Base-by-base conservation (phyloP, 2,329 filamentous ascomycete species). In the Chalaropsis ovoidea region DNA sequence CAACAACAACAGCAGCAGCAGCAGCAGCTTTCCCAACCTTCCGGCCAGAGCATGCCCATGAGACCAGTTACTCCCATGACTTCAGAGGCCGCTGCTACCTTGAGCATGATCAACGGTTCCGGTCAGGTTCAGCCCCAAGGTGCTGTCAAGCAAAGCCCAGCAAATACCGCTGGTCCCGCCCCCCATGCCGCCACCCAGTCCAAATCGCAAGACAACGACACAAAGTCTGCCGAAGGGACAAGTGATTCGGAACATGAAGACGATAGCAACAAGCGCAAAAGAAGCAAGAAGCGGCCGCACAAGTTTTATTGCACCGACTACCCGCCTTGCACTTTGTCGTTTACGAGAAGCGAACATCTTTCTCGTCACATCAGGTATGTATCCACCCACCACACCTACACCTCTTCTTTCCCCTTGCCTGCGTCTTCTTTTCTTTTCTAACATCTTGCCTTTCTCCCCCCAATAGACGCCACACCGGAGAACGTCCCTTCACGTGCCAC, bases 271-370 rank as follows among this genome's bases (percentile, higher is more conserved):
- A 83, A 87, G 68, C 87, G 89, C 8, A 86, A 82, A 63, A 95
- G 95, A 77, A 43, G 45, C 11, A 97, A 96, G 82, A 96, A 96
- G 78, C 96, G 96, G 76, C 90, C 91, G 0, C 91, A 96, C 74
- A 85, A 90, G 58, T 99, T 99, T 76, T 96, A 93, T 76, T 99
- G 94, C 77, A 95, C 88, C 3, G 91, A 96, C 41, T 97, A 90
- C 71, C 93, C 93, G 31, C 92, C 92, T 3, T 99, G 94, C 76
- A 92, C 87, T 72, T 76, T 99, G 67, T 96, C 91, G 75, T 99
- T 99, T 73, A 97, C 94, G 0, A 81, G 94, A 68, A 97, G 93
- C 72, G 94, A 99, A 74, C 94, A 99, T 78, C 76, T 99, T 68
- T 93, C 93, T 17, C 84, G 94, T 63, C 94, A 99, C 72, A 97